Base-by-base conservation (phyloP, 495 filamentous ascomycete species). In the Apiosordaria backusii region DNA sequence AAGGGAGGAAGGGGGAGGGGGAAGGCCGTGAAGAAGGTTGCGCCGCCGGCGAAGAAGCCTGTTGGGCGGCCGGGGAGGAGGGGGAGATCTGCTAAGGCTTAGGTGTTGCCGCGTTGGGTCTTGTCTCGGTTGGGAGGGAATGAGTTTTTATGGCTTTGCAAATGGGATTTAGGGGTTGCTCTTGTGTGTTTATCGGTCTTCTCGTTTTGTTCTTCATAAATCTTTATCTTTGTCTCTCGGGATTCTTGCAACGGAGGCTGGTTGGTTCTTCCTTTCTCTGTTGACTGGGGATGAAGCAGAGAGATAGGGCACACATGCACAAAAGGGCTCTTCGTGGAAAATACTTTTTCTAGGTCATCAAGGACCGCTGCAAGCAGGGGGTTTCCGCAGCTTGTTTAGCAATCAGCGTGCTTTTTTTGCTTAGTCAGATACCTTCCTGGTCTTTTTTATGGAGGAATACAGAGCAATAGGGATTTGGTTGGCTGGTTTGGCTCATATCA, bases 11-110 rank as follows among this genome's bases (percentile, higher is more conserved):
- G 35, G 13, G 35, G 35, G 9, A 45, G 16, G 13, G 35, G 9
- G 35, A 45, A 45, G 35, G 35, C 35, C 9, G 35, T 45, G 13
- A 45, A 45, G 35, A 45, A 45, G 35, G 35, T 45, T 45, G 35
- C 35, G 35, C 35, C 35, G 35, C 35, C 35, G 35, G 35, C 35
- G 16, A 45, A 45, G 10, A 45, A 45, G 35, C 35, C 35, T 15
- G 35, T 45, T 26, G 63, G 62, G 6, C 26, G 68, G 50, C 61
- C 64, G 4, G 60, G 27, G 16, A 45, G 67, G 29, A 58, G 22
- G 62, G 26, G 57, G 24, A 70, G 52, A 50, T 22, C 61, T 3
- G 35, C 35, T 13, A 45, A 45, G 35, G 13, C 35, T 10, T 45
- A 45, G 35, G 10, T 13, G 35, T 1, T 45, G 10, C 16, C 9